phyloP scores from a whole-genome alignment of 129 eudicot genomes.

The Solidago caesia region DNA sequence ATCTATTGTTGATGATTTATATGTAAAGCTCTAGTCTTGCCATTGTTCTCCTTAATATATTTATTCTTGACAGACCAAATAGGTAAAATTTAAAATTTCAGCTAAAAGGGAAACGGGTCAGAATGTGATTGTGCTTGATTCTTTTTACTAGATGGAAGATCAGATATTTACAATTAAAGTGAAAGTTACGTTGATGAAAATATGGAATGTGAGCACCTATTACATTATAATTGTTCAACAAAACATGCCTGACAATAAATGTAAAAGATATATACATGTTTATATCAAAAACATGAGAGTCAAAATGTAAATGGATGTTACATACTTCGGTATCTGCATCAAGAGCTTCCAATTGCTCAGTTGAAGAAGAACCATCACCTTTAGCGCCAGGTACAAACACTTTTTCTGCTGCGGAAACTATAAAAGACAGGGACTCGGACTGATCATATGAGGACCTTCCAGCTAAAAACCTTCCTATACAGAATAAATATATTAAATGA shows the following conservation, averaged over 20 bases:
- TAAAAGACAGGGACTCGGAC: constrained; percentile 55
- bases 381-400: constrained; percentile 68
- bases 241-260: no score
- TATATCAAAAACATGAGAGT: no score
- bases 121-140: no score
- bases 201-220: no score
- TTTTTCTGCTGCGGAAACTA: constrained; percentile 70
- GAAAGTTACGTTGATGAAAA: no score
- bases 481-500: constrained; percentile 36
- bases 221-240: no score
- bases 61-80: no score
- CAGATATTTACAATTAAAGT: no score
- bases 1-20: background rate
- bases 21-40: background rate
- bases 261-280: no score
- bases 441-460: constrained; percentile 43
- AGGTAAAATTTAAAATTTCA: no score
- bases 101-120: no score
- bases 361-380: constrained; percentile 49
- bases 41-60: background rate
- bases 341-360: constrained; percentile 48
- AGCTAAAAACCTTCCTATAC: constrained; percentile 66
- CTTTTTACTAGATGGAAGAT: no score
- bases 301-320: constrained; percentile 40
- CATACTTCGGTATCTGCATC: constrained; percentile 46